Evolutionary conservation across 305 asterid genomes (phyloP), one percentile per base, ranked within the genome.

Genomic region (Rubia tinctorum): DNA sequence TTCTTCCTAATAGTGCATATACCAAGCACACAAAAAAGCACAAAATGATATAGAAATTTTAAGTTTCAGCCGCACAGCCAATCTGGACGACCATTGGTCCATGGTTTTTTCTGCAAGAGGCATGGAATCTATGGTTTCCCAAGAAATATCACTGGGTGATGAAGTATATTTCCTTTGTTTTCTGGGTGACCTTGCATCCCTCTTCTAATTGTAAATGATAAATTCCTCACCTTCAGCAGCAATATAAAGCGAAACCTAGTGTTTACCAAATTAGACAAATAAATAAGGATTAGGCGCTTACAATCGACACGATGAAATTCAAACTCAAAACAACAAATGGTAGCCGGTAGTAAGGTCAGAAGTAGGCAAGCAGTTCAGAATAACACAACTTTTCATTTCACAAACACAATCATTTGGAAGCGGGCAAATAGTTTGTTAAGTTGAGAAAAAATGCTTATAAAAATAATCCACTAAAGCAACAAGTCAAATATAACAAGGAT

Each of bases 171-270:
- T 85, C 80, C 91, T 80, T 82, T 93, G 97, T 13, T 70, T 84
- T 44, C 77, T 89, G 77, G 84, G 77, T 1, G 93, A 85, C 73
- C 55, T 72, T 12, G 84, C 73, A 79, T 93, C 96, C 72, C 87
- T 81, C 82, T 91, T 95, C 14, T 86, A 85, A 72, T 91, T 87
- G 77, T 81, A 85, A 34, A 87, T 86, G 87, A 87, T 81, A 71
- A 82, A 89, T 2, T 92, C 90, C 86, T 87, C 96, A 44, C 91
- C 98, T 84, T 93, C 98, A 69, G 88, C 89, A 58, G 92, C 95
- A 20, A 87, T 81, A 56, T 86, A 93, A 85, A 91, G 97, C 72
- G 91, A 88, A 58, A 89, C 93, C 98, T 92, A 76, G 37, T 30
- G 37, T 30, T 30, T 30, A 30, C 37, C 37, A 30, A 30, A 30